phyloP scores from a whole-genome alignment of 2,329 filamentous ascomycete species.

The Exophiala phaeomuriformis region DNA sequence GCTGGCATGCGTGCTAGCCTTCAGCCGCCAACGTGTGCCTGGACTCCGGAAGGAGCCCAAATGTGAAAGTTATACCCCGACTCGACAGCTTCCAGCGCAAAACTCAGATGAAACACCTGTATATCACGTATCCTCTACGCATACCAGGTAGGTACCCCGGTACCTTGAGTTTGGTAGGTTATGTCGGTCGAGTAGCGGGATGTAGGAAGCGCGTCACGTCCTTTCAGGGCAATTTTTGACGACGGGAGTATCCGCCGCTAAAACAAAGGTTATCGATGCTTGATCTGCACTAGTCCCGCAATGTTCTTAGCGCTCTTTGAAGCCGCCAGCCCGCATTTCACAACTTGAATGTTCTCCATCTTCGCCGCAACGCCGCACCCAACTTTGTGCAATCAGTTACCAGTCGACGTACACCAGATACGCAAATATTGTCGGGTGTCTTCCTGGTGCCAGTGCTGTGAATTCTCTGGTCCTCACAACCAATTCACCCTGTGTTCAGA shows the following conservation, averaged over 20 bases:
- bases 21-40: too few species aligned
- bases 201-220: too few species aligned
- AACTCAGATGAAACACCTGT: too few species aligned
- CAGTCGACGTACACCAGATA: neutral
- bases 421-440: neutral
- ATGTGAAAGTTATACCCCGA: too few species aligned
- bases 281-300: conserved; percentile 6
- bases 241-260: conserved; percentile 15
- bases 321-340: neutral
- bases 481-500: neutral
- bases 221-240: neutral
- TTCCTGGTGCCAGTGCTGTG: neutral
- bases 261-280: conserved; percentile 13
- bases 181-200: too few species aligned
- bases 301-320: neutral
- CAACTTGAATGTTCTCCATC: neutral
- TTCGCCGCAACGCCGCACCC: conserved; percentile 5
- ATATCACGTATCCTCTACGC: too few species aligned
- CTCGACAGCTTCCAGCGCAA: too few species aligned
- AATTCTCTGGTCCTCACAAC: neutral
- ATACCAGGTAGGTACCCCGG: too few species aligned
- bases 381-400: neutral
- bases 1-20: too few species aligned
- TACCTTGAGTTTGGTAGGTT: too few species aligned
- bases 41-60: too few species aligned